These are phyloP conservation scores for Penicillium capsulatum DNA, from an alignment of 2,329 filamentous ascomycete genomes.

Conservation along the genomic window DNA sequence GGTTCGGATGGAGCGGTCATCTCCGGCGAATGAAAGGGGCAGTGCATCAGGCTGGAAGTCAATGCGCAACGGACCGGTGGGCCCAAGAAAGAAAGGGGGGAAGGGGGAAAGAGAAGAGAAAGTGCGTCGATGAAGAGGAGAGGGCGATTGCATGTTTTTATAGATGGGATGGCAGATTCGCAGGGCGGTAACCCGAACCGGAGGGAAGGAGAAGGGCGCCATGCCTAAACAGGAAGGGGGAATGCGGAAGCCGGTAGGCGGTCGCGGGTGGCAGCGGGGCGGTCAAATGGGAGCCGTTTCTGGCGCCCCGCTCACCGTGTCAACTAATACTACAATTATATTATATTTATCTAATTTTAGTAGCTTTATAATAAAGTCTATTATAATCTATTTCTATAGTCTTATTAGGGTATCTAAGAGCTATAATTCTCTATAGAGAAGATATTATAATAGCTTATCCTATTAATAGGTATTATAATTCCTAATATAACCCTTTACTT, in stretches of 20 bases:
- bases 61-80: conserved; percentile 3
- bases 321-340: conserved; percentile 2
- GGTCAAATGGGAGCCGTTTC: conserved; percentile 19
- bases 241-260: conserved; percentile 11
- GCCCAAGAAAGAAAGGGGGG: conserved; percentile 6
- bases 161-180: conserved; percentile 21
- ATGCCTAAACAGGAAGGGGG: conserved; percentile 18
- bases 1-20: conserved; percentile 7
- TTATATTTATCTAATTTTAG: no score
- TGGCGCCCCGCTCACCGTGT: conserved; percentile 20
- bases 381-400: no score
- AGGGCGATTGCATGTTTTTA: conserved; percentile 22
- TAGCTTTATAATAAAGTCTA: no score
- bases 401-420: no score
- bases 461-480: no score
- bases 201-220: background rate
- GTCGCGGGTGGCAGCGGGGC: conserved; percentile 10
- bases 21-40: conserved; percentile 12
- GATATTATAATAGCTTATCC: no score
- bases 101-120: conserved; percentile 10
- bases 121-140: conserved; percentile 23
- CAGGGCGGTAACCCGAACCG: conserved; percentile 5
- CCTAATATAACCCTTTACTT: no score
- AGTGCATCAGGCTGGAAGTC: conserved; percentile 5
- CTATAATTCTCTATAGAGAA: no score